Conservation (phyloP, 495 filamentous ascomycete genomes). For the Xylaria castorea region DNA sequence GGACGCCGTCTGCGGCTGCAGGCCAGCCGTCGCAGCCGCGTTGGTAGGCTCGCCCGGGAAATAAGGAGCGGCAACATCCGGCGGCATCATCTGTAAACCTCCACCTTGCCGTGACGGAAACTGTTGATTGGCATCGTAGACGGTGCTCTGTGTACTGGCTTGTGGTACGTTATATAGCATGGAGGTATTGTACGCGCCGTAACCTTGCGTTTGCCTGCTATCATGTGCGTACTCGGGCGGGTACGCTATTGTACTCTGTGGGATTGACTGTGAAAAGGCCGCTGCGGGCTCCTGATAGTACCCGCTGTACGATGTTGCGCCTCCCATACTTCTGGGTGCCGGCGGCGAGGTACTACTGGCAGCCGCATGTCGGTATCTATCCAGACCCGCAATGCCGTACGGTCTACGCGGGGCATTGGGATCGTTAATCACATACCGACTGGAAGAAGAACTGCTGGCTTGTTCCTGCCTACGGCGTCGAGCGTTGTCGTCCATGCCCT, state of each 20-base stretch:
- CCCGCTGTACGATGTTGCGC: constrained; percentile 60
- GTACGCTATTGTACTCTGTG: constrained; percentile 59
- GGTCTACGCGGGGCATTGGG: constrained; percentile 51
- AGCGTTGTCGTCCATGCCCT: constrained; percentile 75
- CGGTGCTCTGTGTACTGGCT: constrained; percentile 66
- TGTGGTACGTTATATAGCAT: constrained; percentile 84
- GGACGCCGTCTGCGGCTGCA: constrained; percentile 48
- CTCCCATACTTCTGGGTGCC: constrained; percentile 47
- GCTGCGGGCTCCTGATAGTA: constrained; percentile 62
- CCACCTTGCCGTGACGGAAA: constrained; percentile 81
- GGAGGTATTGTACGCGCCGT: constrained; percentile 57
- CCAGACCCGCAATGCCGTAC: constrained; percentile 41
- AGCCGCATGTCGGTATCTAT: constrained; percentile 55
- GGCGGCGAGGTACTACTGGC: constrained; percentile 54
- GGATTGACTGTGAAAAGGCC: constrained; percentile 57
- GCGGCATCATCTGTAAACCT: constrained; percentile 78
- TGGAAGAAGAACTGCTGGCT: constrained; percentile 52
- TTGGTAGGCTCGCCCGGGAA: constrained; percentile 75
- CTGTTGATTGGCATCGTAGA: constrained; percentile 81
- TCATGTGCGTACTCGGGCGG: constrained; percentile 61
- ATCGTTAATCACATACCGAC: constrained; percentile 53
- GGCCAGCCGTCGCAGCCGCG: constrained; percentile 60
- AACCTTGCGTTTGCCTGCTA: constrained; percentile 55
- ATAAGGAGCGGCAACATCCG: constrained; percentile 73
- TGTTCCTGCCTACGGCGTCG: constrained; percentile 73